Evolutionary conservation across 2,329 filamentous ascomycete species (phyloP).

Genomic region (Beauveria sp.): DNA sequence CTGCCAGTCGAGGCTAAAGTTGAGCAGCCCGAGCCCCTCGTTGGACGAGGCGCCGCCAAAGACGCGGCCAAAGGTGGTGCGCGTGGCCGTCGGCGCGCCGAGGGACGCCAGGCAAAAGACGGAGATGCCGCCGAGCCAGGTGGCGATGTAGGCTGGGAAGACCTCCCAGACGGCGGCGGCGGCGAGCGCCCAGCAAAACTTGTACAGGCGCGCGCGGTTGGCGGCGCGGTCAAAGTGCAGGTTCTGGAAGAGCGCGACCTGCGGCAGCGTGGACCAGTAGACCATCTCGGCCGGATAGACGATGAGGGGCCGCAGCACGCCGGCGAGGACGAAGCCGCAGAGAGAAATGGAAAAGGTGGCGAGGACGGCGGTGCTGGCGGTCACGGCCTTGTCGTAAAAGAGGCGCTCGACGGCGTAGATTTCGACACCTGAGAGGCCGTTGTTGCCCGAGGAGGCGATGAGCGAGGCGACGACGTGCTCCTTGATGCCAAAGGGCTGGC

Average conservation of each 20-base stretch:
- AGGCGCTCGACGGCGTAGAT: constrained; percentile 17
- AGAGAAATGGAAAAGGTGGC: constrained; percentile 22
- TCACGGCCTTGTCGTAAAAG: constrained; percentile 16
- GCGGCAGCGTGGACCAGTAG: constrained; percentile 25
- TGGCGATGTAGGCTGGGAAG: constrained; percentile 38
- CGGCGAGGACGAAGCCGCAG: constrained; percentile 23
- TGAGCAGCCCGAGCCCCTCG: constrained; percentile 32
- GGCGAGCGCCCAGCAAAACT: constrained; percentile 22
- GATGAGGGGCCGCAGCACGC: constrained; percentile 22
- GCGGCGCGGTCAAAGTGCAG: constrained; percentile 23
- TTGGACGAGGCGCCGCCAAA: constrained; percentile 34
- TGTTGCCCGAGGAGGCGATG: constrained; percentile 16
- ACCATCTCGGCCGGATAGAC: constrained; percentile 27
- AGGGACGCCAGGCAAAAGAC: constrained; percentile 40
- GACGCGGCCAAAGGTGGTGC: constrained; percentile 19
- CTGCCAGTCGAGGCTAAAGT: constrained; percentile 36
- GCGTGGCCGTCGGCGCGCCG: constrained; percentile 22
- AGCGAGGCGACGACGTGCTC: constrained; percentile 18
- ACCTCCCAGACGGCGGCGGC: constrained; percentile 37
- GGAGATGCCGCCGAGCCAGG: constrained; percentile 30
- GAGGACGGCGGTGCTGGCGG: constrained; percentile 20
- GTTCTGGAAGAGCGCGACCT: constrained; percentile 26
- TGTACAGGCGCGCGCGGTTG: constrained; percentile 21
- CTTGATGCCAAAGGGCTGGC: constrained; percentile 16
- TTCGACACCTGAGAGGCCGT: constrained; percentile 16